These are phyloP conservation scores for Penicillium fuscoglaucum DNA, from an alignment of 2,329 filamentous ascomycete genomes.

Conservation along the genomic window DNA sequence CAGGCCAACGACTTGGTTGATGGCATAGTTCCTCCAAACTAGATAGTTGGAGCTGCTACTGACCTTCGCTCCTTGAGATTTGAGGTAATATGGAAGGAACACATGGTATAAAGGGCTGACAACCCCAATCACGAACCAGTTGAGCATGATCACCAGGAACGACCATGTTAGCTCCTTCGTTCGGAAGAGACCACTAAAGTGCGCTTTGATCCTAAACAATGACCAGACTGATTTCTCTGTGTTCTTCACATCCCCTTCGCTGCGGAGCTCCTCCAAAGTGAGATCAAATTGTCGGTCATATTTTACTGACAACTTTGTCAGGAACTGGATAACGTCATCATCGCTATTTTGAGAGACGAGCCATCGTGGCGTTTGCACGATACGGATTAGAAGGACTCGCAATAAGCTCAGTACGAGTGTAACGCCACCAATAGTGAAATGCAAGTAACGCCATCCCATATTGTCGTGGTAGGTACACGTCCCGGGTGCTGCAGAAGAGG, in stretches of 20 bases:
- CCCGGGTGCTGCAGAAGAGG: no score
- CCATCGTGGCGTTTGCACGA: not conserved
- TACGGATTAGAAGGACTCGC: not conserved
- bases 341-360: not conserved
- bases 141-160: not conserved
- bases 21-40: not conserved
- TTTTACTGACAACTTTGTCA: not conserved
- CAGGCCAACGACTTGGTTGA: not conserved
- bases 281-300: not conserved
- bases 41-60: not conserved
- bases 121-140: not conserved
- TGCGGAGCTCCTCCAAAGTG: not conserved
- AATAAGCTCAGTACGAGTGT: not conserved
- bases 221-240: not conserved
- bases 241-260: not conserved
- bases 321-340: not conserved
- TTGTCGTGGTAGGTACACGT: not conserved
- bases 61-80: not conserved
- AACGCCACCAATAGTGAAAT: not conserved
- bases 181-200: not conserved
- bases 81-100: not conserved
- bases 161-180: not conserved
- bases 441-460: not conserved
- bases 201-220: not conserved
- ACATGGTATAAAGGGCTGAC: not conserved